phyloP scores from a whole-genome alignment of 1,284 basidiomycete genomes.

The Athelia psychrophila region DNA sequence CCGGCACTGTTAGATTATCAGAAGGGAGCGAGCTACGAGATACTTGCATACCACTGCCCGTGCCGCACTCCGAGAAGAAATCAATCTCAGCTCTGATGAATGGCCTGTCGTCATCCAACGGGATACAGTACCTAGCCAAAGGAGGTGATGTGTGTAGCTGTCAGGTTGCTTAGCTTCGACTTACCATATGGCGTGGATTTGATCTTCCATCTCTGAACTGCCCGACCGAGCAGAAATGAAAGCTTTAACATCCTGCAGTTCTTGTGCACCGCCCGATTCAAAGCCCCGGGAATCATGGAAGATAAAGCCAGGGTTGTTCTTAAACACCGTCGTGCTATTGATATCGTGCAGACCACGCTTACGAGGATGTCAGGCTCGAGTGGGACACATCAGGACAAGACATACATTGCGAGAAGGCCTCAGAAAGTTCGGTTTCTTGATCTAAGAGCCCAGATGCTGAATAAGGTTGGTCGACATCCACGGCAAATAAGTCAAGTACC shows the following conservation, averaged over 20 bases:
- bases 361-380: background rate
- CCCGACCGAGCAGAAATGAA: conserved; percentile 15
- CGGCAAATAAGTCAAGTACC: no score
- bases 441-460: background rate
- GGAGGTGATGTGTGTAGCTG: background rate
- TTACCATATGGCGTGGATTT: conserved; percentile 24
- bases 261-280: conserved; percentile 17
- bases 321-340: conserved; percentile 13
- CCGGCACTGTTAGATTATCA: background rate
- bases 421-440: background rate
- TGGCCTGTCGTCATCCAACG: background rate
- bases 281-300: conserved; percentile 29
- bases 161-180: background rate
- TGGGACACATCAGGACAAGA: background rate
- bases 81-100: background rate
- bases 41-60: background rate
- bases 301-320: conserved; percentile 14
- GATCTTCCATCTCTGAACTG: conserved; percentile 3
- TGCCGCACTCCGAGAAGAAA: background rate
- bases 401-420: background rate
- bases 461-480: background rate
- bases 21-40: background rate
- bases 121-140: background rate
- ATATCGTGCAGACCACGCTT: conserved; percentile 18
- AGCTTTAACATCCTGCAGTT: conserved; percentile 14